A percentile compares a stretch with the other conserved stretches of the same genome.
Conservation (phyloP, 192 early-diverging fungal genomes). For the Podila clonocystis region DNA sequence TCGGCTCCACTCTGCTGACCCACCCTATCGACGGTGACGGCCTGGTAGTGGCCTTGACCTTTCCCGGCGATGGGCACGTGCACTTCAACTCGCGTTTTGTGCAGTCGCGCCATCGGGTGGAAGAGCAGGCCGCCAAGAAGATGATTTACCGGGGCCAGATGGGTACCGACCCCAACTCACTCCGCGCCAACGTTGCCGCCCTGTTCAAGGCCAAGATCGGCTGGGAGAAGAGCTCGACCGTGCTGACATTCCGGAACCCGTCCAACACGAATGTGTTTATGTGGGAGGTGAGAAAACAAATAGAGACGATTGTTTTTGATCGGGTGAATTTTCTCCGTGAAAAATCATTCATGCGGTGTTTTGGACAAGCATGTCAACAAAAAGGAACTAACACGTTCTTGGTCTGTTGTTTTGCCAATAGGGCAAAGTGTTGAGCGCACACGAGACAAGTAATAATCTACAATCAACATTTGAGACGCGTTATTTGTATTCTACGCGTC, state of each 20-base stretch:
- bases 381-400: not conserved
- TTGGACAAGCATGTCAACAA: not conserved
- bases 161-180: conserved; percentile 41
- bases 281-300: conserved; percentile 33
- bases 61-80: conserved; percentile 37
- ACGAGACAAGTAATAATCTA: conserved; percentile 24
- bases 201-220: conserved; percentile 34
- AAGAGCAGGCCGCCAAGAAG: conserved; percentile 29
- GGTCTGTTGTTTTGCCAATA: not conserved
- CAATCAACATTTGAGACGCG: not conserved
- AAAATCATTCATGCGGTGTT: not conserved
- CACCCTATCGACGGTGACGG: conserved; percentile 48
- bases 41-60: conserved; percentile 34
- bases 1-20: conserved; percentile 21
- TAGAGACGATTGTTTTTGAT: not conserved
- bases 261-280: conserved; percentile 49
- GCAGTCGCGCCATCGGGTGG: conserved; percentile 41
- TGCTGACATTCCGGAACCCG: conserved; percentile 43
- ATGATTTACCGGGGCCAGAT: conserved; percentile 50
- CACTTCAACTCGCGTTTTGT: conserved; percentile 50
- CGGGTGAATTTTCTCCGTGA: too few relatives aligned
- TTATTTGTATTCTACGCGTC: not conserved
- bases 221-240: conserved; percentile 38
- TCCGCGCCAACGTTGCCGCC: conserved; percentile 27
- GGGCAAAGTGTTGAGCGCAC: conserved; percentile 48